A percentile compares a stretch with the other conserved stretches of the same genome.
These are phyloP conservation scores for Cytospora schulzeri DNA, from an alignment of 2,329 filamentous ascomycete species.

Conservation along the genomic window DNA sequence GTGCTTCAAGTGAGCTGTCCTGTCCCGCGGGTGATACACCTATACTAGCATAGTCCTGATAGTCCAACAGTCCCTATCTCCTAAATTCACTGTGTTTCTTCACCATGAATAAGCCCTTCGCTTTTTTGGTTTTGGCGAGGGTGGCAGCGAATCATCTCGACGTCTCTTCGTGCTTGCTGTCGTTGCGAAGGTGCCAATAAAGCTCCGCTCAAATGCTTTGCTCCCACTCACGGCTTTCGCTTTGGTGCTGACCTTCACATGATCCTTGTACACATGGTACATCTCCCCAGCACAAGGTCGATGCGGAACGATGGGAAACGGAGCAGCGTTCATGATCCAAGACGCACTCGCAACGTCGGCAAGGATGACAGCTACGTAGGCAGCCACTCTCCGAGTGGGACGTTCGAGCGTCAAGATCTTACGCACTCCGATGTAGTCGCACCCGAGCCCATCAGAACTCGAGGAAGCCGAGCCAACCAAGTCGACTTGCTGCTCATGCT, in stretches of 20 bases:
- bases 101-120: neutral
- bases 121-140: neutral
- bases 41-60: no score
- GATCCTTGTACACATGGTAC: neutral
- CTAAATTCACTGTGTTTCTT: no score
- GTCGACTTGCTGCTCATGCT: no score
- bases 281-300: slow-evolving; percentile 16
- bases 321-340: slow-evolving; percentile 16
- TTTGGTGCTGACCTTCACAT: neutral
- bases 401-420: neutral
- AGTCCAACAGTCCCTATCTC: no score
- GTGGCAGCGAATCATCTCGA: slow-evolving; percentile 3
- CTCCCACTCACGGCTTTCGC: no score
- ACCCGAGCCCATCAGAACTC: no score
- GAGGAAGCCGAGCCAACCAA: no score
- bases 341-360: slow-evolving; percentile 5
- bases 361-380: slow-evolving; percentile 17
- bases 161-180: slow-evolving; percentile 15
- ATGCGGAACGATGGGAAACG: slow-evolving; percentile 8
- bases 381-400: neutral
- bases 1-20: no score
- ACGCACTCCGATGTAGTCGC: slow-evolving; percentile 2
- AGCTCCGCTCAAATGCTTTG: neutral
- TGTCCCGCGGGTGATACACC: no score
- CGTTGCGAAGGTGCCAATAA: slow-evolving; percentile 9